Evolutionary conservation across 179 eudicot genomes (phyloP).

Genomic region (Spinacia oleracea): DNA sequence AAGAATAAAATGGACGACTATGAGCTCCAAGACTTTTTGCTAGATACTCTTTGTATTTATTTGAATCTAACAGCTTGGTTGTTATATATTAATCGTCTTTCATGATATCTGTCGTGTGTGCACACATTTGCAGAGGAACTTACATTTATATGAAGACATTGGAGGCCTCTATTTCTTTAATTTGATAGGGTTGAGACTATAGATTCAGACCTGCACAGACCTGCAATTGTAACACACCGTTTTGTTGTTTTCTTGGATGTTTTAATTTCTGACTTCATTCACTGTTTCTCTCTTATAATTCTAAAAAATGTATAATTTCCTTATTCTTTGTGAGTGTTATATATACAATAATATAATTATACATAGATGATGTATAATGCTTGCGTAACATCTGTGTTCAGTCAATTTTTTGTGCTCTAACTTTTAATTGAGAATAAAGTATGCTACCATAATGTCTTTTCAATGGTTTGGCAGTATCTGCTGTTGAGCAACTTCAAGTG

Average conservation of each 20-base stretch:
- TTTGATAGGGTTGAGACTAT: neutral
- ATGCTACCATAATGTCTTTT: slow-evolving; percentile 2
- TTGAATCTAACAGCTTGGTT: neutral
- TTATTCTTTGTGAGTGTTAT: neutral
- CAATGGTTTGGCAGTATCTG: slow-evolving; percentile 67
- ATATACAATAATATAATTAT: too few relatives aligned
- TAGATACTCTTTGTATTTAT: too few relatives aligned
- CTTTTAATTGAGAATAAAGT: slow-evolving; percentile 4
- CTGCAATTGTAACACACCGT: neutral
- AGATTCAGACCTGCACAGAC: neutral
- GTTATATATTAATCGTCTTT: neutral
- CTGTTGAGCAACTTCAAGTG: slow-evolving; percentile 96
- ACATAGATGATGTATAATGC: neutral
- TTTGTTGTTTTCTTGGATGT: neutral
- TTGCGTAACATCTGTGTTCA: neutral
- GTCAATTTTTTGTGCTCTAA: neutral
- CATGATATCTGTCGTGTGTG: neutral
- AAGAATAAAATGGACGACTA: neutral
- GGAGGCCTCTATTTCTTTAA: neutral
- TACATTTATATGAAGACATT: neutral
- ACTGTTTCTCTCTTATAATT: neutral
- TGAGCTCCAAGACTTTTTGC: neutral
- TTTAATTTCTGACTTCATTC: neutral
- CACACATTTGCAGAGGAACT: neutral
- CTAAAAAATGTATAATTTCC: neutral